phyloP scores from a whole-genome alignment of 177 flowering plant genomes.

The Vitis hybrid region DNA sequence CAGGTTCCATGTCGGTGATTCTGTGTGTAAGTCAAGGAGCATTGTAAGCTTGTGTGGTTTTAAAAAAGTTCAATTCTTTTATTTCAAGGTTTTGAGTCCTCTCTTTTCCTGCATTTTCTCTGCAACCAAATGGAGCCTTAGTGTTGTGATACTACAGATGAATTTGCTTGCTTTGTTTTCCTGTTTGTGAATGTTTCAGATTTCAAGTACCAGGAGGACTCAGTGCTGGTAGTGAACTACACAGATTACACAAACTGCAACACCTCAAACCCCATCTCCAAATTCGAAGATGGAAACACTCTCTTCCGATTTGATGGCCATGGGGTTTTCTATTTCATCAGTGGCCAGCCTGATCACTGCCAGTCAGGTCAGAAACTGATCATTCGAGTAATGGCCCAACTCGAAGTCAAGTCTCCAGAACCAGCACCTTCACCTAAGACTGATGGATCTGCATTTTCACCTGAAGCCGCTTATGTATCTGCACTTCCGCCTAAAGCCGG shows the following conservation, averaged over 20 bases:
- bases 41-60: neutral
- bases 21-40: constrained; percentile 40
- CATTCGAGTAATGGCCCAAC: constrained; percentile 49
- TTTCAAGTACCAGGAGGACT: constrained; percentile 62
- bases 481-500: neutral
- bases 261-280: constrained; percentile 19
- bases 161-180: neutral
- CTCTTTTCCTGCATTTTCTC: neutral
- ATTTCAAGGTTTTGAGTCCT: neutral
- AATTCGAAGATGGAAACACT: constrained; percentile 45
- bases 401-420: neutral
- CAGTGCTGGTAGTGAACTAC: constrained; percentile 52
- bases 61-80: neutral
- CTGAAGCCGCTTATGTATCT: constrained; percentile 9
- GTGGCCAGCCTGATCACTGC: constrained; percentile 38
- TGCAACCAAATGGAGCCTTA: constrained; percentile 20
- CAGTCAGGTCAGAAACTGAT: constrained; percentile 46
- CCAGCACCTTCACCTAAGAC: no score
- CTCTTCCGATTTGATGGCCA: constrained; percentile 31
- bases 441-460: neutral
- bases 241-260: constrained; percentile 42
- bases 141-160: no score
- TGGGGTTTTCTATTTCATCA: constrained; percentile 62
- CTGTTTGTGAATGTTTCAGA: constrained; percentile 20
- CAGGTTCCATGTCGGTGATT: constrained; percentile 64